phyloP scores from a whole-genome alignment of 148 eudicot genomes.

The Rhododendron griersonianum region DNA sequence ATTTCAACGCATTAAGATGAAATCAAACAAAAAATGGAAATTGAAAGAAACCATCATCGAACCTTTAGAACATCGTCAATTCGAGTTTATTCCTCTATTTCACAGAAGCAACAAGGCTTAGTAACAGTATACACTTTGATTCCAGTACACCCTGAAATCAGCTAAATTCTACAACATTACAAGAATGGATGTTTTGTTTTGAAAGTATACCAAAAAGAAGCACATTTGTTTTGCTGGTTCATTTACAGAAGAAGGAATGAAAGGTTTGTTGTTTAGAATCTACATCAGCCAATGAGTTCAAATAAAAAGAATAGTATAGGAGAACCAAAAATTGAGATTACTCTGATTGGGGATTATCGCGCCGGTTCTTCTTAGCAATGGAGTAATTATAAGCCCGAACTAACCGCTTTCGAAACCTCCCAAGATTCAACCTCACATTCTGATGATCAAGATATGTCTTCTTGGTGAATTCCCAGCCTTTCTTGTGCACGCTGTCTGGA shows the following conservation, averaged over 20 bases:
- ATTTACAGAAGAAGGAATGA: not conserved
- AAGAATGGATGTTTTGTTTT: not conserved
- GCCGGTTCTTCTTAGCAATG: constrained; percentile 24
- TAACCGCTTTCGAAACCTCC: constrained; percentile 62
- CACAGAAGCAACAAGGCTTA: not conserved
- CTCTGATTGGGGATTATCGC: constrained; percentile 11
- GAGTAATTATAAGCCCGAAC: constrained; percentile 58
- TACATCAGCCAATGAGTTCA: constrained; percentile 8
- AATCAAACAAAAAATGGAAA: not conserved
- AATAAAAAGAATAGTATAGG: constrained; percentile 31
- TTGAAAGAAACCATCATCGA: not conserved
- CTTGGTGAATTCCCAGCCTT: constrained; percentile 88
- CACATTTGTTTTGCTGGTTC: not conserved
- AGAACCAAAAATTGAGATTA: not conserved
- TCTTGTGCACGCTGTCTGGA: constrained; percentile 49
- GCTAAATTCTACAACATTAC: not conserved
- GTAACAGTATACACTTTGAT: not conserved
- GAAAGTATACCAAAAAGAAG: not conserved
- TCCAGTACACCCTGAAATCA: not conserved
- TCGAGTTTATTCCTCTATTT: not conserved
- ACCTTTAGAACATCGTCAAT: not conserved
- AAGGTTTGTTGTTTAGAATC: not conserved
- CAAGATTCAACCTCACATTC: constrained; percentile 60
- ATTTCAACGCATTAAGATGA: not conserved
- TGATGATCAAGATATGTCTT: constrained; percentile 83